Conservation (phyloP, 768 basidiomycete genomes). For the Hypholoma fasciculare region DNA sequence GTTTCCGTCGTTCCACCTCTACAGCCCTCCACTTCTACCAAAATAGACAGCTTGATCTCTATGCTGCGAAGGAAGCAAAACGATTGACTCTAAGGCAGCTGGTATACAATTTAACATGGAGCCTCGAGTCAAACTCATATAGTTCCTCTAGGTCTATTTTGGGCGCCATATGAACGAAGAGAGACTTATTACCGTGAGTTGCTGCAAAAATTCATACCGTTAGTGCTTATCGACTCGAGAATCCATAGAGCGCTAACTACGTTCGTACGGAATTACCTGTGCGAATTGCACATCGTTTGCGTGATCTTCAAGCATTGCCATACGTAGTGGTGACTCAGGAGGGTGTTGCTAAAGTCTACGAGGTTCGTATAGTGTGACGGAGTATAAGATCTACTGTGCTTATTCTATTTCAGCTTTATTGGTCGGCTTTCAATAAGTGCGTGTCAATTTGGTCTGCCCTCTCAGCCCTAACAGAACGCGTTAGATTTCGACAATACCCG, state of each 20-base stretch:
- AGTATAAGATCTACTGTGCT: neutral
- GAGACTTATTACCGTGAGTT: slow-evolving; percentile 66
- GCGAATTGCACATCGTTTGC: slow-evolving; percentile 82
- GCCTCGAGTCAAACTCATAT: neutral
- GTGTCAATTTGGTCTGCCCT: slow-evolving; percentile 1
- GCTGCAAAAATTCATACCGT: neutral
- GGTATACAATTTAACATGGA: slow-evolving; percentile 36
- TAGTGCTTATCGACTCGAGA: neutral
- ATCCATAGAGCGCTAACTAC: slow-evolving; percentile 78
- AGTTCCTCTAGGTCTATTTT: slow-evolving; percentile 65
- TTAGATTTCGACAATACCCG: slow-evolving; percentile 75
- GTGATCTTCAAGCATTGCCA: slow-evolving; percentile 84
- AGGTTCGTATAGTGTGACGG: slow-evolving; percentile 44
- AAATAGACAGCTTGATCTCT: slow-evolving; percentile 78
- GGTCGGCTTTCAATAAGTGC: slow-evolving; percentile 85
- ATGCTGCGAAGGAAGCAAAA: slow-evolving; percentile 73
- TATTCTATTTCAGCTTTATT: slow-evolving; percentile 61
- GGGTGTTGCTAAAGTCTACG: slow-evolving; percentile 79
- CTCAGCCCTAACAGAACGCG: slow-evolving; percentile 3
- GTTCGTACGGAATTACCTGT: slow-evolving; percentile 88
- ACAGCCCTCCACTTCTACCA: slow-evolving; percentile 72
- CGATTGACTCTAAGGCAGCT: slow-evolving; percentile 78
- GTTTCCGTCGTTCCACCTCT: slow-evolving; percentile 15
- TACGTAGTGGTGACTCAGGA: slow-evolving; percentile 88
- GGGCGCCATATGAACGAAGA: slow-evolving; percentile 83